Conservation (phyloP, 2,329 filamentous ascomycete genomes). For the Colletotrichum sp. region DNA sequence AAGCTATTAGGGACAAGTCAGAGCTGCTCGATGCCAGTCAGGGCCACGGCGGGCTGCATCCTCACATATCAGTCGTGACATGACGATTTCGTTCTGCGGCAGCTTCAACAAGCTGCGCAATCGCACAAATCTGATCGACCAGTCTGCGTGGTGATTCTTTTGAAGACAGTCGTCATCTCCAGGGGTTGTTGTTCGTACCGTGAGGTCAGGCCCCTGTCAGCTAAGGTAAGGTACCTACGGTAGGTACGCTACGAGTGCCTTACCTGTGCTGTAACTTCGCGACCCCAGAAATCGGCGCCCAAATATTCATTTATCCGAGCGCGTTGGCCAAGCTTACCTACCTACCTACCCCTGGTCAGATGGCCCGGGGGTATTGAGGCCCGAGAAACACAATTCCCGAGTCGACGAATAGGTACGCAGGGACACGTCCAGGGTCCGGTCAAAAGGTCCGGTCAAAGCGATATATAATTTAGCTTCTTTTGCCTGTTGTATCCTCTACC, state of each 20-base stretch:
- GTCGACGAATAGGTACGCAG: background rate
- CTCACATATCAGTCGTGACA: conserved; percentile 63
- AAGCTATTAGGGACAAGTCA: conserved; percentile 45
- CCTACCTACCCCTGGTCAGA: background rate
- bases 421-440: background rate
- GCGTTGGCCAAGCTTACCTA: background rate
- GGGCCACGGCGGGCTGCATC: background rate
- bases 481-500: background rate
- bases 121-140: conserved; percentile 8
- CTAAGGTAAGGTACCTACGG: background rate
- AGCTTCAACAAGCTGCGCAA: conserved; percentile 1
- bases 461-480: background rate
- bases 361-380: background rate
- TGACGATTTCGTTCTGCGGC: conserved; percentile 30
- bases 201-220: background rate
- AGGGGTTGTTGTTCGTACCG: background rate
- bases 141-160: background rate
- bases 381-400: background rate
- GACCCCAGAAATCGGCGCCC: background rate
- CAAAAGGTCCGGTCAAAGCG: background rate
- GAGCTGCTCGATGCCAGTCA: background rate
- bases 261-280: background rate
- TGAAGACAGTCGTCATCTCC: conserved; percentile 4
- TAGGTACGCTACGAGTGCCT: background rate
- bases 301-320: conserved; percentile 20